These are phyloP conservation scores for Stachybotrys chlorohalonatus DNA, from an alignment of 2,329 filamentous ascomycete genomes.

Conservation along the genomic window DNA sequence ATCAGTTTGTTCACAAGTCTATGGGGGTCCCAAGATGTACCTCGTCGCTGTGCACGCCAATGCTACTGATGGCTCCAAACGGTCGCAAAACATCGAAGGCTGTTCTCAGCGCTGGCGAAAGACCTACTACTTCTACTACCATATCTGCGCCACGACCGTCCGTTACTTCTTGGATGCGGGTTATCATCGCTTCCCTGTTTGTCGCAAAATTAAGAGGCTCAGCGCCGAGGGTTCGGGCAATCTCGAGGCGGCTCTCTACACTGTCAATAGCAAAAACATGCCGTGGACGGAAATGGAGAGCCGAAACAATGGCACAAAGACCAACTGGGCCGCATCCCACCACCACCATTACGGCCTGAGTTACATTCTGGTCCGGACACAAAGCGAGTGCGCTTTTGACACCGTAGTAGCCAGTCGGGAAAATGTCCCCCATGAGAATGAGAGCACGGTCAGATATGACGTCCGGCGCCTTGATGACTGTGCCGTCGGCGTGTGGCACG, in stretches of 20 bases:
- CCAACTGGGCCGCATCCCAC: conserved; percentile 83
- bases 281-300: conserved; percentile 65
- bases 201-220: conserved; percentile 73
- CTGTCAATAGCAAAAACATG: conserved; percentile 73
- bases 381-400: conserved; percentile 67
- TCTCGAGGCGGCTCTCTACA: conserved; percentile 62
- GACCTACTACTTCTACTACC: conserved; percentile 70
- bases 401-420: conserved; percentile 79
- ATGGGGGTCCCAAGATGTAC: conserved; percentile 26
- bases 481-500: conserved; percentile 72
- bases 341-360: conserved; percentile 60
- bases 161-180: conserved; percentile 65
- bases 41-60: conserved; percentile 68
- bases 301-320: conserved; percentile 72
- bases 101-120: conserved; percentile 58
- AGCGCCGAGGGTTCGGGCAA: conserved; percentile 66
- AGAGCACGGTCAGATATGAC: conserved; percentile 64
- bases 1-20: background rate
- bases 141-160: conserved; percentile 77
- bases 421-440: conserved; percentile 88
- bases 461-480: conserved; percentile 61
- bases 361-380: conserved; percentile 28
- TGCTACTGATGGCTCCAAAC: conserved; percentile 65
- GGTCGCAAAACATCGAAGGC: conserved; percentile 64
- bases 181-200: conserved; percentile 54